Evolutionary conservation across 179 eudicot genomes (phyloP), one percentile per base, ranked within the genome.

Genomic region (Kewa caespitosa): DNA sequence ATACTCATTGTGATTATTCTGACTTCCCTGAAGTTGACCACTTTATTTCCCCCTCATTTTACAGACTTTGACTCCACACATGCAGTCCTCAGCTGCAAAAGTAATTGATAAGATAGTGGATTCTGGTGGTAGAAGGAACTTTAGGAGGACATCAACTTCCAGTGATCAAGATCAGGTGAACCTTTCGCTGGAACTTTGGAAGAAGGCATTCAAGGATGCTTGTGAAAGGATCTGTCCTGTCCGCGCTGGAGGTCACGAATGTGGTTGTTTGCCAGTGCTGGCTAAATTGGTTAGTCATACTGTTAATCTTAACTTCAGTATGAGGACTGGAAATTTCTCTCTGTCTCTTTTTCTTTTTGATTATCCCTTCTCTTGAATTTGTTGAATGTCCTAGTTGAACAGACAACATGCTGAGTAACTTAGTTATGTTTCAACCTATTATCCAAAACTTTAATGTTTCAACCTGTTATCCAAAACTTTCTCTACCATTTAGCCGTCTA

Each of bases 211-310:
- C 87, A 90, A 81, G 78, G 97, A 95, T 81, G 92, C 96, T 37
- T 86, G 92, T 77, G 97, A 93, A 84, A 86, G 92, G 85, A 90
- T 95, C 52, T 95, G 99, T 79, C 98, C 99, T 42, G 82, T 89
- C 70, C 93, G 92, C 79, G 96, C 92, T 18, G 92, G 85, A 55
- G 97, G 98, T 69, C 98, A 93, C 39, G 95, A 91, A 75, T 95
- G 99, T 82, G 99, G 95, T 74, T 95, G 99, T 84, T 82, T 93
- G 83, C 89, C 90, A 28, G 81, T 89, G 81, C 82, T 91, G 68
- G 83, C 96, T 64, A 87, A 85, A 86, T 76, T 91, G 98, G 99
- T 93, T 23, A 83, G 89, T 75, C 39, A 66, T 46, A 64, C 10
- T 55, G 32, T 74, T 22, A 50, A 77, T 54, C 55, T 30, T 63